These are phyloP conservation scores for Rhododendron simsii DNA, from an alignment of 148 eudicot genomes.

Conservation along the genomic window DNA sequence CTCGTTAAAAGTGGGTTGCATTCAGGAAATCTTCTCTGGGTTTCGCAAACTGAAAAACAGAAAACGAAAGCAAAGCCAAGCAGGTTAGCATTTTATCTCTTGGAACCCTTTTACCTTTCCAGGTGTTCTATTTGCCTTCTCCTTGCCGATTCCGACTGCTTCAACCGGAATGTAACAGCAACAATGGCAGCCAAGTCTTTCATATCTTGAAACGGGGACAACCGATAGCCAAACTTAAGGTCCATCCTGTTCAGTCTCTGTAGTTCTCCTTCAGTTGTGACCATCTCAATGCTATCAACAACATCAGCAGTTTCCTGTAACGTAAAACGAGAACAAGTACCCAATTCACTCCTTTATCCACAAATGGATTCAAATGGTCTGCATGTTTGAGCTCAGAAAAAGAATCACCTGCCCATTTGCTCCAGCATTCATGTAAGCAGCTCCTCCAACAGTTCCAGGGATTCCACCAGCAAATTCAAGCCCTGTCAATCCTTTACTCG, in stretches of 20 bases:
- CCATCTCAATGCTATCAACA: constrained; percentile 18
- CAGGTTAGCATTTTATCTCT: background rate
- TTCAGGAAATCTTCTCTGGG: background rate
- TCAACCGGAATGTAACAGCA: constrained; percentile 20
- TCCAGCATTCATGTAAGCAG: constrained; percentile 26
- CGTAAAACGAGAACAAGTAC: background rate
- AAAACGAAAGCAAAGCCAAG: background rate
- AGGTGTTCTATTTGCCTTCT: constrained; percentile 19
- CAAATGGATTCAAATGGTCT: background rate
- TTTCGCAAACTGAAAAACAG: background rate
- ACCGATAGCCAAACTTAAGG: constrained; percentile 23
- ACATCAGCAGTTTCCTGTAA: constrained; percentile 22
- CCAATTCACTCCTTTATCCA: background rate
- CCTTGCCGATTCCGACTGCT: constrained; percentile 12
- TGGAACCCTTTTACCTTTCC: constrained; percentile 1
- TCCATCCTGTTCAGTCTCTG: constrained; percentile 16
- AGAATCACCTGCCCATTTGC: constrained; percentile 30
- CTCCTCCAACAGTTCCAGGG: constrained; percentile 30
- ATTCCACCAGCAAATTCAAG: constrained; percentile 29
- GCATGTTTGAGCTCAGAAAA: background rate
- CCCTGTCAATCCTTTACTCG: constrained; percentile 18
- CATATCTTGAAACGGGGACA: constrained; percentile 25
- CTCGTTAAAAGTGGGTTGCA: background rate
- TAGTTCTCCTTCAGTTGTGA: constrained; percentile 15
- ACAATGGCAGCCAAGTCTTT: constrained; percentile 22